phyloP scores from a whole-genome alignment of 1,284 basidiomycete genomes.

The Kalmanozyma brasiliensis region DNA sequence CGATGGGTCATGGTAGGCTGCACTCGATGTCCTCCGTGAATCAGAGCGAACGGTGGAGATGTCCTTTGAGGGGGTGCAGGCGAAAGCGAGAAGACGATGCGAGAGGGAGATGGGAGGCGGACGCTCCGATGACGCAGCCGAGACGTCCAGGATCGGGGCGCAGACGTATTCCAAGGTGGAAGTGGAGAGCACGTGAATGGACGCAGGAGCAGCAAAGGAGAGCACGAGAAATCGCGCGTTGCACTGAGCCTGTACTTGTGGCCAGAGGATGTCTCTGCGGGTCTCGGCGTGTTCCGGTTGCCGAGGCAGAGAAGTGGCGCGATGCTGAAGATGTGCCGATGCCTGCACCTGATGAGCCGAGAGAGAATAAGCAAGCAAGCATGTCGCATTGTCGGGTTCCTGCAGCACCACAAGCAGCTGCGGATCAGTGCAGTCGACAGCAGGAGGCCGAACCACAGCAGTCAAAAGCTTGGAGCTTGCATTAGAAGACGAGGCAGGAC shows the following conservation, averaged over 20 bases:
- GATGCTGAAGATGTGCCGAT: slow-evolving; percentile 20
- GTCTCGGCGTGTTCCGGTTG: background rate
- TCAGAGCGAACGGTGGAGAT: slow-evolving; percentile 25
- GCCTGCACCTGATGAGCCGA: slow-evolving; percentile 26
- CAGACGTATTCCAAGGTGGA: slow-evolving; percentile 23
- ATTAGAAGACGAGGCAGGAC: background rate
- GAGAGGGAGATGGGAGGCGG: slow-evolving; percentile 35
- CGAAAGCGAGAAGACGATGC: slow-evolving; percentile 33
- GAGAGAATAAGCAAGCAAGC: slow-evolving; percentile 37
- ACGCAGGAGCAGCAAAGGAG: slow-evolving; percentile 32
- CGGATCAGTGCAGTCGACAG: slow-evolving; percentile 1
- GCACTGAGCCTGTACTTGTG: slow-evolving; percentile 23
- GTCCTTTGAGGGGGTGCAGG: slow-evolving; percentile 7
- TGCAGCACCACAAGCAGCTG: slow-evolving; percentile 29
- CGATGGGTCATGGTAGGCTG: slow-evolving; percentile 15
- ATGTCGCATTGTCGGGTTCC: slow-evolving; percentile 4
- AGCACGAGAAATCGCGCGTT: slow-evolving; percentile 33
- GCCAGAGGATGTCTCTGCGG: slow-evolving; percentile 9
- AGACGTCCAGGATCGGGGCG: slow-evolving; percentile 17
- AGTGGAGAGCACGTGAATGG: slow-evolving; percentile 38
- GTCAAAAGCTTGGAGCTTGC: slow-evolving; percentile 10
- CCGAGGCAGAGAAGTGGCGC: background rate
- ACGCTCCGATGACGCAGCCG: slow-evolving; percentile 7
- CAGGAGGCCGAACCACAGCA: slow-evolving; percentile 28
- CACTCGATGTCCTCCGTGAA: slow-evolving; percentile 10